Evolutionary conservation across 23 red algal species (phyloP), one percentile per base, ranked within the genome.

Genomic region (Agarophyton chilense): DNA sequence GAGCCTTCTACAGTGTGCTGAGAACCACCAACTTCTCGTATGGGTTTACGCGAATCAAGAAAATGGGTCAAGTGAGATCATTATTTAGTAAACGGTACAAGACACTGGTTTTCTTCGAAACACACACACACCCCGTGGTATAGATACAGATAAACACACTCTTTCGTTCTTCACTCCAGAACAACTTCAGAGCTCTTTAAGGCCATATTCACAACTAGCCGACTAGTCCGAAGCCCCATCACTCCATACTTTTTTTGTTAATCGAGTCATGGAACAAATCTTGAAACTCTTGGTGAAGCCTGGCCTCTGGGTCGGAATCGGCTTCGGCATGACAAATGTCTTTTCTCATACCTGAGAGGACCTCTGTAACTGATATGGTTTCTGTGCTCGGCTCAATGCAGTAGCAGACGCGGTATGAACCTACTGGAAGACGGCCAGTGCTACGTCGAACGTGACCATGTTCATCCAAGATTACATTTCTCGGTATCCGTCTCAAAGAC

Each of bases 261-360:
- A 65, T 14, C 60, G 26, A 38, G 60, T 65, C 60, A 28, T n/a
- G 83, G 55, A 53, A 87, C 40, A 21, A 26, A 21, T 50, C 26
- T 55, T 89, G 85, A 40, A 92, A 92, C 33, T 62, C 65, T 10
- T 76, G 47, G 55, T 92, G 89, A 53, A 84, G 51, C 67, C n/a
- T 40, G 8, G 78, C 89, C 29, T 84, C 89, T 4, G 78, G 78
- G 72, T 92, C 89, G 22, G 73, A 63, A 4, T 26, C 79, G 18
- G 79, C 89, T 65, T 92, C 89, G 19, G 62, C 78, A 33, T 83
- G 77, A 50, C 78, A 83, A 36, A 92, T 65, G 2, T 41, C 71
- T 54, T 79, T 46, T 78, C 89, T 74, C 89, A 92, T 92, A 17
- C 79, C 89, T 3, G 89, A 92, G 28, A 84, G 21, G 14, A 92